Conservation (phyloP, 768 basidiomycete species). For the Infundibulicybe gibba region DNA sequence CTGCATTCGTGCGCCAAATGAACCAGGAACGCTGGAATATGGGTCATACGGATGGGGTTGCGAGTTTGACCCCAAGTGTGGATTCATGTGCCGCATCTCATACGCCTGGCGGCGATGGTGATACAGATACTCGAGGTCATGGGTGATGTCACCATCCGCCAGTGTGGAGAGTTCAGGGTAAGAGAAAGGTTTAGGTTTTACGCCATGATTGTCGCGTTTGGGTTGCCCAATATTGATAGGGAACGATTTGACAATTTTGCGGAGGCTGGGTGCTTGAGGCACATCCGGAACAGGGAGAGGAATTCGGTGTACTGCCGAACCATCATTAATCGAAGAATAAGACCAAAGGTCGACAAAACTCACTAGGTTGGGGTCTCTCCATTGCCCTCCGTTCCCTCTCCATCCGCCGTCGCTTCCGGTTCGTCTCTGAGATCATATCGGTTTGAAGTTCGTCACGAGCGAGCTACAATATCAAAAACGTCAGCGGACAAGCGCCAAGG, state of each 20-base stretch:
- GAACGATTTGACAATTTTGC: slow-evolving; percentile 61
- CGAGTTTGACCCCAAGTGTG: background rate
- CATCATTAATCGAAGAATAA: slow-evolving; percentile 2
- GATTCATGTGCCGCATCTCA: slow-evolving; percentile 10
- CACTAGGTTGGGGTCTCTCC: slow-evolving; percentile 76
- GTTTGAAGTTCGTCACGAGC: slow-evolving; percentile 78
- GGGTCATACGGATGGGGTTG: background rate
- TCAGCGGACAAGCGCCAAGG: slow-evolving; percentile 1
- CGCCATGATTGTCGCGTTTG: slow-evolving; percentile 19
- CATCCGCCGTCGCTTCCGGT: slow-evolving; percentile 77
- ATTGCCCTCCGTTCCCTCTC: slow-evolving; percentile 81
- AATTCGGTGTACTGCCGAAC: slow-evolving; percentile 51
- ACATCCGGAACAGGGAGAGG: slow-evolving; percentile 50
- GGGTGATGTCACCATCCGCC: slow-evolving; percentile 41
- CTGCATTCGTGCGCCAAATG: too few relatives aligned
- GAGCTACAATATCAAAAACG: slow-evolving; percentile 38
- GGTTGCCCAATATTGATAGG: slow-evolving; percentile 35
- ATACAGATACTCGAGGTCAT: slow-evolving; percentile 53
- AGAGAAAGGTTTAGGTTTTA: slow-evolving; percentile 21
- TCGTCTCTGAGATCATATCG: slow-evolving; percentile 87
- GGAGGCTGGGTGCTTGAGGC: slow-evolving; percentile 56
- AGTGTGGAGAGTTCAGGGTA: slow-evolving; percentile 47
- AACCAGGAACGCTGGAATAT: too few relatives aligned
- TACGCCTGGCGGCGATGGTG: slow-evolving; percentile 22
- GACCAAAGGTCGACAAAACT: slow-evolving; percentile 15